Conservation (phyloP, 768 basidiomycete genomes). For the Psilocybe azurescens region DNA sequence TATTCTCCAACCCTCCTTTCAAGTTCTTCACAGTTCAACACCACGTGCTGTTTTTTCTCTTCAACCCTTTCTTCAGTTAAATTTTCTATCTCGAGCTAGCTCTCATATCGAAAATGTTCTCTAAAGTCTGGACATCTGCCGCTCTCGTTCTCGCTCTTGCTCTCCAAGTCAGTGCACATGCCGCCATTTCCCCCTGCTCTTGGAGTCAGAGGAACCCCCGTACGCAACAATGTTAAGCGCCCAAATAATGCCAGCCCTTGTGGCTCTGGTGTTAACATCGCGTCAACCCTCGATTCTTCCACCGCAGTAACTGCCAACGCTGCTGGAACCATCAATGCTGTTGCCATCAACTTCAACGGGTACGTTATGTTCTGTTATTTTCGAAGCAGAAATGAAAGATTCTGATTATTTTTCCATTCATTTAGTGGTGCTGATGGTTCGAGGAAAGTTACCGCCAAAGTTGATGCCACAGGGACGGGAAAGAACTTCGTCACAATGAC, state of each 20-base stretch:
- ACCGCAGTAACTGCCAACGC: slow-evolving; percentile 41
- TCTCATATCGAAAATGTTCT: slow-evolving; percentile 30
- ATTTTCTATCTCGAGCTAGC: slow-evolving; percentile 16
- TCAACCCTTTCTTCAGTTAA: slow-evolving; percentile 14
- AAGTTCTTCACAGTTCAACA: slow-evolving; percentile 16
- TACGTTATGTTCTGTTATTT: slow-evolving; percentile 20
- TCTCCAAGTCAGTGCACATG: slow-evolving; percentile 45
- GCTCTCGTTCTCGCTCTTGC: slow-evolving; percentile 37
- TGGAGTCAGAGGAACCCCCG: slow-evolving; percentile 35
- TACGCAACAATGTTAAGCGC: slow-evolving; percentile 38
- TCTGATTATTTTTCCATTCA: neutral
- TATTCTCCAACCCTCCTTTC: slow-evolving; percentile 12
- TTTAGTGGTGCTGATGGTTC: slow-evolving; percentile 48
- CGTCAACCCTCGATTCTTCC: slow-evolving; percentile 42
- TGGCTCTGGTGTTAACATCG: slow-evolving; percentile 44
- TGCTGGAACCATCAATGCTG: slow-evolving; percentile 46
- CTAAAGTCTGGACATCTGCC: slow-evolving; percentile 33
- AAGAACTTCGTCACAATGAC: slow-evolving; percentile 41
- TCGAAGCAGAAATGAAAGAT: neutral
- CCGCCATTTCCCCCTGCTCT: slow-evolving; percentile 47
- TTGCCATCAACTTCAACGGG: slow-evolving; percentile 53
- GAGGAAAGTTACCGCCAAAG: slow-evolving; percentile 46
- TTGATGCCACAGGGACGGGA: slow-evolving; percentile 51
- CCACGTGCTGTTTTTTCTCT: slow-evolving; percentile 22
- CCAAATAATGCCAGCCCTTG: slow-evolving; percentile 41